A percentile compares a stretch with the other conserved stretches of the same genome.
phyloP scores from a whole-genome alignment of 495 filamentous ascomycete genomes.

The Aspergillus cristatus region DNA sequence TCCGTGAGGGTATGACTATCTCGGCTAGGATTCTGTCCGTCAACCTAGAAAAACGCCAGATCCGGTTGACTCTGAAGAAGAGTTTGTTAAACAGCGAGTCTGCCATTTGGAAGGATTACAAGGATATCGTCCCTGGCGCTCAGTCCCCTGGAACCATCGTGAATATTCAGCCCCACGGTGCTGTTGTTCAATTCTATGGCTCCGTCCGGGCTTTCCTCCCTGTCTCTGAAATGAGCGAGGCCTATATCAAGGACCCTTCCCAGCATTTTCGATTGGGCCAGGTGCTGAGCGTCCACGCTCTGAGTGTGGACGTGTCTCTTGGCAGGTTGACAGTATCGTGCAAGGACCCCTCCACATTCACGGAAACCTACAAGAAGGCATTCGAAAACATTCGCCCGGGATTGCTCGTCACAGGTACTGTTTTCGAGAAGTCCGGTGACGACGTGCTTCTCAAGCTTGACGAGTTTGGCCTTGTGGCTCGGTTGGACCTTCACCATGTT shows the following conservation, averaged over 20 bases:
- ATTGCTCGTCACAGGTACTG: constrained; percentile 60
- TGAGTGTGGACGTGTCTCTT: constrained; percentile 64
- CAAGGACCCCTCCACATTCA: constrained; percentile 74
- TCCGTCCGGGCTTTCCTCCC: constrained; percentile 75
- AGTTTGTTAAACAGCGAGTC: constrained; percentile 81
- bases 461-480: constrained; percentile 61
- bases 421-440: constrained; percentile 77
- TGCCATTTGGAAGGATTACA: constrained; percentile 64
- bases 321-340: constrained; percentile 79
- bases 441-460: constrained; percentile 68
- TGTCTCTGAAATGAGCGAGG: constrained; percentile 93
- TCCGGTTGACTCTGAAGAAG: constrained; percentile 91
- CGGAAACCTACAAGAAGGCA: constrained; percentile 61
- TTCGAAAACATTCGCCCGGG: constrained; percentile 64
- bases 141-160: constrained; percentile 79
- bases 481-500: constrained; percentile 66
- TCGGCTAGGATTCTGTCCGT: constrained; percentile 77
- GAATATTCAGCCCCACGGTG: constrained; percentile 65
- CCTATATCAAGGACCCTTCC: constrained; percentile 78
- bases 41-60: constrained; percentile 62
- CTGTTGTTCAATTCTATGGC: constrained; percentile 90
- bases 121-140: constrained; percentile 55
- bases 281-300: constrained; percentile 75
- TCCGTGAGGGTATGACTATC: constrained; percentile 75
- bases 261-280: constrained; percentile 87